Conservation (phyloP, 768 basidiomycete species). For the Leccinum olivaceopallidum region DNA sequence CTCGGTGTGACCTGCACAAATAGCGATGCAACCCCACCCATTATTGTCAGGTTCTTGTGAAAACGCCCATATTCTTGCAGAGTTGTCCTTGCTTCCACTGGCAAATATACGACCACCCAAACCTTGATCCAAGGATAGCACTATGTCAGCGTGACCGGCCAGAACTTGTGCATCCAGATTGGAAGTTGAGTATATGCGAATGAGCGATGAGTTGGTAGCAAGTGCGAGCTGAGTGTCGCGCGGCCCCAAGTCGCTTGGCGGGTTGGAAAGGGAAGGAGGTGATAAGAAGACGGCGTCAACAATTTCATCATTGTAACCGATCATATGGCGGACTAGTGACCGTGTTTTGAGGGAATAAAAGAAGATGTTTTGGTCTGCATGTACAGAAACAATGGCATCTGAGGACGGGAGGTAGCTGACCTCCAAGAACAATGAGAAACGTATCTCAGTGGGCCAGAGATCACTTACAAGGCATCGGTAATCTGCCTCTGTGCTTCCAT, state of each 20-base stretch:
- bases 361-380: slow-evolving; percentile 96
- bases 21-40: slow-evolving; percentile 66
- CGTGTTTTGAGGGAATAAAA: slow-evolving; percentile 79
- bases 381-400: slow-evolving; percentile 75
- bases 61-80: slow-evolving; percentile 80
- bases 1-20: slow-evolving; percentile 94
- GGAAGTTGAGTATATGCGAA: slow-evolving; percentile 81
- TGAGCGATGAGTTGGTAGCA: slow-evolving; percentile 96
- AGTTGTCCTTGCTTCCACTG: slow-evolving; percentile 90
- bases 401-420: slow-evolving; percentile 66
- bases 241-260: slow-evolving; percentile 20
- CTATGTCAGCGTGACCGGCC: slow-evolving; percentile 88
- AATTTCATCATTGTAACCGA: slow-evolving; percentile 98
- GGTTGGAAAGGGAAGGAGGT: slow-evolving; percentile 27
- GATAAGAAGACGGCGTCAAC: slow-evolving; percentile 85
- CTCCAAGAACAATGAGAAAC: slow-evolving; percentile 18
- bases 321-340: slow-evolving; percentile 72
- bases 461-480: slow-evolving; percentile 73
- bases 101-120: slow-evolving; percentile 71
- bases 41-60: slow-evolving; percentile 11
- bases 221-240: slow-evolving; percentile 81
- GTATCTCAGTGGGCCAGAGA: slow-evolving; percentile 1
- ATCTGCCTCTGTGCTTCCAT: slow-evolving; percentile 87
- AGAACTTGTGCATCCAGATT: slow-evolving; percentile 84
- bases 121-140: slow-evolving; percentile 78